Base-by-base conservation (phyloP, 2,329 filamentous ascomycete genomes). In the Aspergillus glaucus region DNA sequence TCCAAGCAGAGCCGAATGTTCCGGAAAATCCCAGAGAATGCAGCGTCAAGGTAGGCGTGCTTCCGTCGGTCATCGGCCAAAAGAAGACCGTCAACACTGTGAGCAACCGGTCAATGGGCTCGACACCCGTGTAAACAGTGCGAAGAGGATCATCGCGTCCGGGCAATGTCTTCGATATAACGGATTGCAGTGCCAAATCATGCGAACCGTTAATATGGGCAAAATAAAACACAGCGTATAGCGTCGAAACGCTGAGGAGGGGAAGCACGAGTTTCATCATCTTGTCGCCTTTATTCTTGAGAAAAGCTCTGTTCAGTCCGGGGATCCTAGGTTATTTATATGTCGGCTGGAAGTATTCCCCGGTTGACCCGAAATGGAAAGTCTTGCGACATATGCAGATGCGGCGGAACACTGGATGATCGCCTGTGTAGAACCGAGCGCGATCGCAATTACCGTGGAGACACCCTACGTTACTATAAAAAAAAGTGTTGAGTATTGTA, bases 1-100 rank as follows among this genome's bases (percentile, higher is more conserved):
- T 58, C 69, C 70, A 75, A n/a, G 68, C 61, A 3, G 68, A 65
- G 3, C 67, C 67, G 44, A 73, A 67, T 3, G 71, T 67, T 5
- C 69, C 69, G 4, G 68, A 67, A 21, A 75, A 71, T 5, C 61
- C 63, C 12, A 71, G 52, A 3, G 67, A 62, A 39, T 71, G 67
- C 8, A 74, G 55, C 1, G 63, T 55, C 6, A 71, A 54, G 12
- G 62, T 61, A 0, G 68, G 60, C 22, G 64, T 60, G 37, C 62
- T 64, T 6, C 70, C 70, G 50, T 72, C 69, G 7, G 70, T 61
- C 2, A 63, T 58, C 0, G 69, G 65, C 52, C 67, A 70, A 55
- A 73, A 73, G 50, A 74, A 73, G 17, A 61, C 55, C 2, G 64
- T 65, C 53, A 70, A 46, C 4, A 59, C 44, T 4, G 61, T 52